These are phyloP conservation scores for Eudorina sp. DNA, from an alignment of 139 green algal species.

Conservation along the genomic window DNA sequence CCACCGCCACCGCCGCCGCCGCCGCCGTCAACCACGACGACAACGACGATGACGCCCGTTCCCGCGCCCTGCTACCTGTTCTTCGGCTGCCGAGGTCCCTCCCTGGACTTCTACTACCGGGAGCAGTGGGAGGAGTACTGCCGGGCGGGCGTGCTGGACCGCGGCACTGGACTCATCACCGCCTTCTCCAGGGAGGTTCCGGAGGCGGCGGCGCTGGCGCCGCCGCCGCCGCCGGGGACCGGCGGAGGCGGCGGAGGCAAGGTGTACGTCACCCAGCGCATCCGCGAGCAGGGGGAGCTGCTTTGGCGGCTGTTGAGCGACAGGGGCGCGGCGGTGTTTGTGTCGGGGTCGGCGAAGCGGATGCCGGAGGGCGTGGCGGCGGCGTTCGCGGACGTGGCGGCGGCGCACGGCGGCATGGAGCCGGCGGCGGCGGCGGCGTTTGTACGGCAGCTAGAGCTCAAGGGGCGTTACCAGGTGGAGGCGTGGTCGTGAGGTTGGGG, in stretches of 20 bases:
- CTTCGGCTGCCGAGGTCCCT: conserved; percentile 88
- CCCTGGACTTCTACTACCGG: conserved; percentile 87
- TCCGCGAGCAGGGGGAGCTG: conserved; percentile 68
- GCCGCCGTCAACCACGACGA: not conserved
- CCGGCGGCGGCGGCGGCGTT: conserved; percentile 66
- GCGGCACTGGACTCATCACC: conserved; percentile 69
- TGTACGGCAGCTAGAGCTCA: conserved; percentile 77
- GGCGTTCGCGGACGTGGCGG: conserved; percentile 78
- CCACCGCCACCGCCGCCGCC: not conserved
- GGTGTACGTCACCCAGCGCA: conserved; percentile 88
- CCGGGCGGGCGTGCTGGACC: conserved; percentile 64
- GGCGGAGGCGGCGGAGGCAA: conserved; percentile 34
- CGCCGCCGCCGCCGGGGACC: too few species aligned
- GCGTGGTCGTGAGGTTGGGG: conserved; percentile 91
- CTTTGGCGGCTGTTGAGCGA: conserved; percentile 79
- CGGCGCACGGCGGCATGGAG: conserved; percentile 67
- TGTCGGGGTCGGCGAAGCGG: conserved; percentile 83
- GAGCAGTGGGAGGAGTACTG: conserved; percentile 77
- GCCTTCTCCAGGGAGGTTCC: conserved; percentile 80
- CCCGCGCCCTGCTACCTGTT: conserved; percentile 81
- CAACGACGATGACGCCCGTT: not conserved
- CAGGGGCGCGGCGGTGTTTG: conserved; percentile 76
- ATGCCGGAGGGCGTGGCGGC: conserved; percentile 83
- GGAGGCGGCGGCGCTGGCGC: not conserved
- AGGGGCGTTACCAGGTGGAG: conserved; percentile 87